These are phyloP conservation scores for Phytophthora quininea DNA, from an alignment of 352 stramenopile genomes.

Conservation along the genomic window DNA sequence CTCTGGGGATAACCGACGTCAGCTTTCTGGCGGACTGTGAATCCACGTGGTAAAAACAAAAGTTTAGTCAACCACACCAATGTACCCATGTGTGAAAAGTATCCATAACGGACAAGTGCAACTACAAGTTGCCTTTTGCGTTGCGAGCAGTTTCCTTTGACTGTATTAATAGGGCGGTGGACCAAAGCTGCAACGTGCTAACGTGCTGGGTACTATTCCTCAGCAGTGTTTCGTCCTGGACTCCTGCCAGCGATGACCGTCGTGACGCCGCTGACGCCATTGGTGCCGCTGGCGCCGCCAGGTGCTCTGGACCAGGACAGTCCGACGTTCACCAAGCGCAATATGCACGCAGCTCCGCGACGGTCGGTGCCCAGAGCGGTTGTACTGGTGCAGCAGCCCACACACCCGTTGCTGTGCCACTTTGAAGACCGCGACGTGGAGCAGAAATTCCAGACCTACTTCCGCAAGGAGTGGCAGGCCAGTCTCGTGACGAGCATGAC, in stretches of 20 bases:
- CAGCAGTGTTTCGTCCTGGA: no score
- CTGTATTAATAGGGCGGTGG: slow-evolving; percentile 16
- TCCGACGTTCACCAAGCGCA: slow-evolving; percentile 33
- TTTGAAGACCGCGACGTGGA: slow-evolving; percentile 64
- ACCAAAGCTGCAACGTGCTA: not conserved
- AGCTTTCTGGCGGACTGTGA: not conserved
- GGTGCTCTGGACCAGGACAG: not conserved
- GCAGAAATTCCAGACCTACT: slow-evolving; percentile 69
- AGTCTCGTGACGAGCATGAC: slow-evolving; percentile 42
- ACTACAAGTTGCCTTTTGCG: not conserved
- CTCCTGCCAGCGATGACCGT: slow-evolving; percentile 19
- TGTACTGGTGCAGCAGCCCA: slow-evolving; percentile 48
- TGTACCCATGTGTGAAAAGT: slow-evolving; percentile 2
- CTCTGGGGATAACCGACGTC: not conserved
- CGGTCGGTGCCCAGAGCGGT: slow-evolving; percentile 32
- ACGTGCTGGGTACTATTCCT: not conserved
- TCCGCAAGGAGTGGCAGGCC: slow-evolving; percentile 48
- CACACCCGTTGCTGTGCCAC: slow-evolving; percentile 48
- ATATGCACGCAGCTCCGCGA: slow-evolving; percentile 33
- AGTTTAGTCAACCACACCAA: not conserved
- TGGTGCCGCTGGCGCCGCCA: not conserved
- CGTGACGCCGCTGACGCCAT: slow-evolving; percentile 13
- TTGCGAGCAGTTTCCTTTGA: not conserved
- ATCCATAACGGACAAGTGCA: not conserved
- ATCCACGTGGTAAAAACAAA: not conserved